Conservation (phyloP, 2,329 filamentous ascomycete genomes). For the Didymella lethalis region DNA sequence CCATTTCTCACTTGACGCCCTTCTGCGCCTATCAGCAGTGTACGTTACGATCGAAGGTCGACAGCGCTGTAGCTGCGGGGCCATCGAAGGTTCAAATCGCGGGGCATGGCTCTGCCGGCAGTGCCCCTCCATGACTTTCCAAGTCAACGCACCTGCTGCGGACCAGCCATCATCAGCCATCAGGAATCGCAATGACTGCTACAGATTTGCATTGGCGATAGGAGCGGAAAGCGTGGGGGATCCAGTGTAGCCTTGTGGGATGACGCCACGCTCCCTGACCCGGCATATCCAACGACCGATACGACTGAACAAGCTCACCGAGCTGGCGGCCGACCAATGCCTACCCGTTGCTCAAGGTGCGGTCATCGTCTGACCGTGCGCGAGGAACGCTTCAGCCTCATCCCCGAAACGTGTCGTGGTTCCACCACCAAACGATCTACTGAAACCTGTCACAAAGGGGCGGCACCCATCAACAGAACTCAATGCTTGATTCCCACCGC, state of each 20-base stretch:
- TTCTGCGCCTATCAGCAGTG: background rate
- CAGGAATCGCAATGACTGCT: background rate
- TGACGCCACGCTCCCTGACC: background rate
- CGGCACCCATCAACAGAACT: slow-evolving; percentile 10
- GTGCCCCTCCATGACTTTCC: background rate
- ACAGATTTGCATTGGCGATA: background rate
- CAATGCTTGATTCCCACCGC: background rate
- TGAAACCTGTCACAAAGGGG: slow-evolving; percentile 26
- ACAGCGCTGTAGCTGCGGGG: background rate
- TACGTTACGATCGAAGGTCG: background rate
- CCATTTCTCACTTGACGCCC: background rate
- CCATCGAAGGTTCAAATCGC: background rate
- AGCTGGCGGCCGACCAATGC: slow-evolving; percentile 19
- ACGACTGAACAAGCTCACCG: slow-evolving; percentile 25
- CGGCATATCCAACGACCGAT: background rate
- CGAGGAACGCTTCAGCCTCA: slow-evolving; percentile 18
- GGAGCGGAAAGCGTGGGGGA: background rate
- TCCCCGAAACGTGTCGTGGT: slow-evolving; percentile 27
- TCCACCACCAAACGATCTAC: slow-evolving; percentile 19
- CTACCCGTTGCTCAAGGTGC: slow-evolving; percentile 13
- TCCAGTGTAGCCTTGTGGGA: background rate
- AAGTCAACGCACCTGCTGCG: background rate
- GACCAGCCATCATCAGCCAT: background rate
- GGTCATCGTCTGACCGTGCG: slow-evolving; percentile 12
- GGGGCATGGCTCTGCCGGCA: slow-evolving; percentile 3